Base-by-base conservation (phyloP, 2,329 filamentous ascomycete species). In the Trichophyton rubrum region DNA sequence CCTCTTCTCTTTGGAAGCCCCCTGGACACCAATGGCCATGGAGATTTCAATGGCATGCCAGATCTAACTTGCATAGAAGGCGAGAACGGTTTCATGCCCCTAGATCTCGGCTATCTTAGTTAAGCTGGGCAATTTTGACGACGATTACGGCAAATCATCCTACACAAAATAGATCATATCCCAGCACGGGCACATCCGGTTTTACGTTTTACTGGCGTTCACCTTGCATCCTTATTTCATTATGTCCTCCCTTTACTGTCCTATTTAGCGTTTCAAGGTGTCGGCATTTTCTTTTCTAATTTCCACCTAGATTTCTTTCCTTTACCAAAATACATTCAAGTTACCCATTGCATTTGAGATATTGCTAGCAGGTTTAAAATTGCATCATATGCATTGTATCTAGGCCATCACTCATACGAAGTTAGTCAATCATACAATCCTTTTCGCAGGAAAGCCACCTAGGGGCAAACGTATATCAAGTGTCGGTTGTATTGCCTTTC, bases 1-100 rank as follows among this genome's bases (percentile, higher is more conserved):
- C 41, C 45, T 15, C 60, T 61, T 38, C 53, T 58, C 33, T 61
- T 61, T 41, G 60, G 56, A 17, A 43, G 30, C 33, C 43, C 41
- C 7, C 15, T 61, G 11, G 60, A 61, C 17, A 38, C 60, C 3
- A 56, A 45, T 38, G 30, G 17, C 20, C 49, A 56, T 35, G 38
- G 49, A 3, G 60, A 58, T n/a, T 61, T 61, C 41, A 41, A 59
- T 24, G 43, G n/a, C 24, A 49, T 59, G 41, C 27, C 40, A 35
- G 43, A 59, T 22, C 8, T 59, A 15, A 49, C 57, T 24, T 22
- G 57, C 30, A 17, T 59, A 24, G 57, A 59, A 15, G 55, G 55
- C 6, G 57, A 59, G 13, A 59, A 59, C 33, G 40, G 40, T 9
- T 59, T 49, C 43, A 49, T 59, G 57, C 40, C 35, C 8, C 17